These are phyloP conservation scores for Physocladia obscura DNA, from an alignment of 192 early-diverging fungal genomes.

Conservation along the genomic window DNA sequence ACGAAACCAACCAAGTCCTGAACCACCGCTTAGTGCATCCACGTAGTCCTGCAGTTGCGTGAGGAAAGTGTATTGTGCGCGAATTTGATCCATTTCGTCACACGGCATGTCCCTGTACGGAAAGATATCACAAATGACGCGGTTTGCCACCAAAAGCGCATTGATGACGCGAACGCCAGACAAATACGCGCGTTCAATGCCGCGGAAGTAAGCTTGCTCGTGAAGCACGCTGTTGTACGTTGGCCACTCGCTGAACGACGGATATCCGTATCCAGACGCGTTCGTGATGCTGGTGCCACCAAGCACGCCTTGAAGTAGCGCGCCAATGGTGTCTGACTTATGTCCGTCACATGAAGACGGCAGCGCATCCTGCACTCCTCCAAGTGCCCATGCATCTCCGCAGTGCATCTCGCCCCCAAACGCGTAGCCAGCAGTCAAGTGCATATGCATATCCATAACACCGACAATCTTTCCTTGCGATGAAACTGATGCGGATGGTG, in stretches of 20 bases:
- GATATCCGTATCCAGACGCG: not conserved
- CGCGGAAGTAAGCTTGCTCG: not conserved
- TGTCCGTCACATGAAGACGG: not conserved
- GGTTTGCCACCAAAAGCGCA: not conserved
- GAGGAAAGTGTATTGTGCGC: not conserved
- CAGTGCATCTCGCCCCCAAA: not conserved
- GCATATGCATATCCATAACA: not conserved
- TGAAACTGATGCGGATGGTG: not conserved
- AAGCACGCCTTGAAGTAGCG: not conserved
- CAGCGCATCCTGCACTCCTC: not conserved
- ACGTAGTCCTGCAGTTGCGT: not conserved
- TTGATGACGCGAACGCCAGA: not conserved
- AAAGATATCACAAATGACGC: not conserved
- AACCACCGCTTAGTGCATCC: not conserved
- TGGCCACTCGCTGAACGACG: not conserved
- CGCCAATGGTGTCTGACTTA: not conserved
- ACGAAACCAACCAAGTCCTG: not conserved
- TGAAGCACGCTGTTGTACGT: not conserved
- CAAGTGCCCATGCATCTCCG: not conserved
- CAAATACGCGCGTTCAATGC: not conserved
- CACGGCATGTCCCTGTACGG: not conserved
- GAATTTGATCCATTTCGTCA: not conserved
- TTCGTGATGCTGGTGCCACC: not conserved
- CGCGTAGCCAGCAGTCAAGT: not conserved
- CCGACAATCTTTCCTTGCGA: not conserved